Percentiles rank a stretch among this genome's conserved stretches.
Evolutionary conservation across 768 basidiomycete species (phyloP).

Genomic region (Inosperma sp.): DNA sequence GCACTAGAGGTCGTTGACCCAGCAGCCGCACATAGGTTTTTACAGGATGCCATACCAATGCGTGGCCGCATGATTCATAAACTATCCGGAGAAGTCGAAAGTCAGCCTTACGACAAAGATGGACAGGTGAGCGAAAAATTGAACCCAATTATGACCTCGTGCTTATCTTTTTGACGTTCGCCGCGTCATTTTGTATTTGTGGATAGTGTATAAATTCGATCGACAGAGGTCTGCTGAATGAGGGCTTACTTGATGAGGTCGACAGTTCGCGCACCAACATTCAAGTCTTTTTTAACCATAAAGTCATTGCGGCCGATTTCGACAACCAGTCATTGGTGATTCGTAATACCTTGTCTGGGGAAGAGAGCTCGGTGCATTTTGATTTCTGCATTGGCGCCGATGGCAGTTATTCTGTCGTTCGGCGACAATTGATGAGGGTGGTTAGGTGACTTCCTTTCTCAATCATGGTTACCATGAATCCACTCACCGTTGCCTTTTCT

Average conservation of each 20-base stretch:
- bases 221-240: slow-evolving; percentile 83
- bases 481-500: slow-evolving; percentile 23
- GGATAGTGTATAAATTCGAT: slow-evolving; percentile 92
- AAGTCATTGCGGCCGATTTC: slow-evolving; percentile 74
- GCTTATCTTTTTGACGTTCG: slow-evolving; percentile 11
- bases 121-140: slow-evolving; percentile 61
- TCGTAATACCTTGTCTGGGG: slow-evolving; percentile 40
- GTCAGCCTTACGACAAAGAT: slow-evolving; percentile 83
- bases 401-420: slow-evolving; percentile 87
- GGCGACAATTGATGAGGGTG: slow-evolving; percentile 93
- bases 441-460: slow-evolving; percentile 59
- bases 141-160: slow-evolving; percentile 16
- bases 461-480: slow-evolving; percentile 18
- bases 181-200: slow-evolving; percentile 20
- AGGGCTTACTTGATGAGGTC: slow-evolving; percentile 75
- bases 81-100: slow-evolving; percentile 62
- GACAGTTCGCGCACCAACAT: slow-evolving; percentile 59
- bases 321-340: slow-evolving; percentile 53
- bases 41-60: slow-evolving; percentile 87
- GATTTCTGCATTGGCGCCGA: slow-evolving; percentile 90
- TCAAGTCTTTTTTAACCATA: slow-evolving; percentile 73
- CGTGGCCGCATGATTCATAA: slow-evolving; percentile 93
- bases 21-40: slow-evolving; percentile 60
- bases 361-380: slow-evolving; percentile 49
- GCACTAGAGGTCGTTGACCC: slow-evolving; percentile 81